These are phyloP conservation scores for Myriosclerotinia duriaeana DNA, from an alignment of 2,329 filamentous ascomycete species.

Conservation along the genomic window DNA sequence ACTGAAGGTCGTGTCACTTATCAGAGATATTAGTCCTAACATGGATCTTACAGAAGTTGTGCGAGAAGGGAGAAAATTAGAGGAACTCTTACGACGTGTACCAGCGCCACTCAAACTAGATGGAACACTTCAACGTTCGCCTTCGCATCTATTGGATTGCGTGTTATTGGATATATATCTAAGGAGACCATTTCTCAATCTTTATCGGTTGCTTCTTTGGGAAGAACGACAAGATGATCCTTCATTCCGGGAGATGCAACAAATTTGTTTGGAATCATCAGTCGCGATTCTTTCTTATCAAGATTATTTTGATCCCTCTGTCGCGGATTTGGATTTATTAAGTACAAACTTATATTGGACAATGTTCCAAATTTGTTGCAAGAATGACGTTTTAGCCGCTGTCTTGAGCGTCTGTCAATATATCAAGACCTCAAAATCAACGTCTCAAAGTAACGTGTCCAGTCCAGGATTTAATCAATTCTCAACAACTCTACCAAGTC, in stretches of 20 bases:
- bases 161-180: conserved; percentile 25
- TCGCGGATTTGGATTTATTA: conserved; percentile 11
- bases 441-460: background rate
- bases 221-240: conserved; percentile 20
- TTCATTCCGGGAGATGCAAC: conserved; percentile 15
- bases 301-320: conserved; percentile 26
- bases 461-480: conserved; percentile 8
- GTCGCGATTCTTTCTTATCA: conserved; percentile 27
- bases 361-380: conserved; percentile 30
- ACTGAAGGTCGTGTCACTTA: conserved; percentile 22
- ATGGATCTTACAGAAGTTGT: conserved; percentile 13
- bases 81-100: conserved; percentile 9
- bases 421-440: conserved; percentile 1
- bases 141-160: conserved; percentile 21
- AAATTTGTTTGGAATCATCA: conserved; percentile 24
- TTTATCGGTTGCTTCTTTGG: conserved; percentile 22
- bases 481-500: conserved; percentile 1
- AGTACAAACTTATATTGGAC: conserved; percentile 24
- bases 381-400: conserved; percentile 28
- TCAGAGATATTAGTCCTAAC: conserved; percentile 10
- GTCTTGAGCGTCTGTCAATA: conserved; percentile 25
- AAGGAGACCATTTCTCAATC: conserved; percentile 25
- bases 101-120: conserved; percentile 10
- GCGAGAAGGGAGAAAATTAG: conserved; percentile 20
- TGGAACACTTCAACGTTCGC: conserved; percentile 4